Percentiles rank a stretch among this genome's conserved stretches.
These are phyloP conservation scores for Dactylellina leptospora DNA, from an alignment of 2,329 filamentous ascomycete genomes.

Conservation along the genomic window DNA sequence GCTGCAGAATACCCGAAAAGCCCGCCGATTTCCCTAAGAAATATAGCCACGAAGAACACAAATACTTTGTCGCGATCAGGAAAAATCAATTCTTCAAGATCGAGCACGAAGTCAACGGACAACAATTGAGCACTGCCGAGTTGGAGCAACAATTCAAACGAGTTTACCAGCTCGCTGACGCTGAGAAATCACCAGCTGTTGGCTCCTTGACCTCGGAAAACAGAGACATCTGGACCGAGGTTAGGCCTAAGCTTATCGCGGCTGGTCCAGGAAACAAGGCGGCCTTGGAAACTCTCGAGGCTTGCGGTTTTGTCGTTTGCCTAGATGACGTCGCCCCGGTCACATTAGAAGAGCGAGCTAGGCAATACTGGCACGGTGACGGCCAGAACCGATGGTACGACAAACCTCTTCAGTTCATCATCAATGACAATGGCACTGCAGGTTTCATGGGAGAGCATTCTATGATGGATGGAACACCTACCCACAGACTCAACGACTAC, in stretches of 20 bases:
- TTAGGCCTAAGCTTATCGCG: slow-evolving; percentile 68
- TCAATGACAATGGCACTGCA: slow-evolving; percentile 97
- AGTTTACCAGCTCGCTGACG: slow-evolving; percentile 76
- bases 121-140: slow-evolving; percentile 86
- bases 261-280: slow-evolving; percentile 81
- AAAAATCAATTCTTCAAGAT: slow-evolving; percentile 99
- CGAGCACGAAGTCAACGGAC: slow-evolving; percentile 78
- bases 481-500: slow-evolving; percentile 95
- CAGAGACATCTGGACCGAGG: slow-evolving; percentile 90
- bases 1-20: slow-evolving; percentile 81
- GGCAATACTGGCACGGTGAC: slow-evolving; percentile 98
- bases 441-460: slow-evolving; percentile 99
- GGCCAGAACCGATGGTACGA: slow-evolving; percentile 96
- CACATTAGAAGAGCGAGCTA: slow-evolving; percentile 92
- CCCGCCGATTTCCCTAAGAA: slow-evolving; percentile 85
- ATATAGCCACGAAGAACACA: slow-evolving; percentile 76
- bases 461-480: slow-evolving; percentile 99
- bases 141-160: slow-evolving; percentile 87
- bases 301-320: slow-evolving; percentile 89
- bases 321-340: slow-evolving; percentile 90
- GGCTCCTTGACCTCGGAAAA: slow-evolving; percentile 90
- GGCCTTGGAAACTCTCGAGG: slow-evolving; percentile 81
- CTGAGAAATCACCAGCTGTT: slow-evolving; percentile 72
- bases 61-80: slow-evolving; percentile 87
- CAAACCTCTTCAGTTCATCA: slow-evolving; percentile 96